Conservation (phyloP, 2,329 filamentous ascomycete species). For the Pseudopyrenochaeta lycopersici region DNA sequence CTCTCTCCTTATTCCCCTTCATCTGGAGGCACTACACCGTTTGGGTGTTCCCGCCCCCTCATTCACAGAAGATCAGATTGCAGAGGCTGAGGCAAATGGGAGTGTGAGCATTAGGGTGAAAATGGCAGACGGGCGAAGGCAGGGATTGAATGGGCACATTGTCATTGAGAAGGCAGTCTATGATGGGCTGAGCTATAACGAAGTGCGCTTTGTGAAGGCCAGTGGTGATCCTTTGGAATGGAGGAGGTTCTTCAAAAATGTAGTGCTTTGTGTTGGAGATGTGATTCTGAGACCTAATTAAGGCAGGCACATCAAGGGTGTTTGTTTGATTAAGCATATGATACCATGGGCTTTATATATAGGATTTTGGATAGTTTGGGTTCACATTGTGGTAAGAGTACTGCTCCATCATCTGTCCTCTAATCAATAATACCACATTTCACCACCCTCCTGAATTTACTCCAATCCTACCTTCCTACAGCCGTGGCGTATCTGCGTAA, state of each 20-base stretch:
- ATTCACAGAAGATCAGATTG: conserved; percentile 39
- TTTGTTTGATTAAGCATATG: background rate
- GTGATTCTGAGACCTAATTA: conserved; percentile 67
- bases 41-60: conserved; percentile 79
- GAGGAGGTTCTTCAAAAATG: conserved; percentile 95
- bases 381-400: background rate
- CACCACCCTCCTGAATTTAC: background rate
- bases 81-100: conserved; percentile 52
- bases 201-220: conserved; percentile 90
- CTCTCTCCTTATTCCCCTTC: conserved; percentile 77
- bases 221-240: conserved; percentile 97
- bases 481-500: conserved; percentile 52
- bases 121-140: conserved; percentile 75
- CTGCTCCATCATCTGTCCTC: no score
- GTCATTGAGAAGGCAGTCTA: conserved; percentile 75
- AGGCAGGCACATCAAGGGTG: background rate
- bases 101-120: conserved; percentile 76
- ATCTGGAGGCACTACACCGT: conserved; percentile 82
- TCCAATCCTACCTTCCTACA: conserved; percentile 7
- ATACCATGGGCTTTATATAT: background rate
- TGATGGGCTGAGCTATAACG: conserved; percentile 70
- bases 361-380: background rate
- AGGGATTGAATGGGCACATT: conserved; percentile 78
- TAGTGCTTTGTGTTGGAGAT: conserved; percentile 88
- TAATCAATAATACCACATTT: background rate